phyloP scores from a whole-genome alignment of 352 stramenopile genomes.

The Phytophthora cryptogea region DNA sequence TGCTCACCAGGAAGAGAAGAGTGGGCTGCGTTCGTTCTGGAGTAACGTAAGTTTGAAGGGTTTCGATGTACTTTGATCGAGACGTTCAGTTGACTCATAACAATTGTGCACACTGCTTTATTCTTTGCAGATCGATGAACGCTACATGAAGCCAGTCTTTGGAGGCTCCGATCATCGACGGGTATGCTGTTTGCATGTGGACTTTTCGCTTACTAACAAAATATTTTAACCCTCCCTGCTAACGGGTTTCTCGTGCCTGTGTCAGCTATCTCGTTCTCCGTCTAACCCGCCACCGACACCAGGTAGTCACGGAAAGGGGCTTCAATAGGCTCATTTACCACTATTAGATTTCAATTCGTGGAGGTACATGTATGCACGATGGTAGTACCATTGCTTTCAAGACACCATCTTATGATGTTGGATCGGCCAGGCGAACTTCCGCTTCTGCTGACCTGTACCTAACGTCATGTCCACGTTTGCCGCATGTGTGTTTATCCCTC shows the following conservation, averaged over 20 bases:
- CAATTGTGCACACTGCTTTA: background rate
- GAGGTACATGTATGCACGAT: background rate
- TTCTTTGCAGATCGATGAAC: conserved; percentile 54
- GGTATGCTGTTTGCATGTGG: background rate
- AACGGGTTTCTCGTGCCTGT: background rate
- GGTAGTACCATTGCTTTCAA: background rate
- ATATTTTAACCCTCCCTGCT: background rate
- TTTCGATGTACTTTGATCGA: background rate
- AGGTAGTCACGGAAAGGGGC: conserved; percentile 2
- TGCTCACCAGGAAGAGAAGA: conserved; percentile 30
- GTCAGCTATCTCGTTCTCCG: background rate
- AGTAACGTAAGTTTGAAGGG: conserved; percentile 42
- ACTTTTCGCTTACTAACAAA: background rate
- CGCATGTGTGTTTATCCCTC: conserved; percentile 24
- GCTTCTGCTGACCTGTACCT: conserved; percentile 4
- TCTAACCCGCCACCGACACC: conserved; percentile 6
- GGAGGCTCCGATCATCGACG: conserved; percentile 46
- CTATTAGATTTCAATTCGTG: background rate
- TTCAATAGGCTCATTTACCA: conserved; percentile 10
- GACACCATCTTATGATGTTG: conserved; percentile 9
- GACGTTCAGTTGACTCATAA: background rate
- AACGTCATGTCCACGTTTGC: background rate
- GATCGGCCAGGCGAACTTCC: conserved; percentile 24
- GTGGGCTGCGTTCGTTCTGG: conserved; percentile 64
- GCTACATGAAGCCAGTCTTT: conserved; percentile 73